phyloP scores from a whole-genome alignment of 2,329 filamentous ascomycete genomes.

The Xylaria sp. region DNA sequence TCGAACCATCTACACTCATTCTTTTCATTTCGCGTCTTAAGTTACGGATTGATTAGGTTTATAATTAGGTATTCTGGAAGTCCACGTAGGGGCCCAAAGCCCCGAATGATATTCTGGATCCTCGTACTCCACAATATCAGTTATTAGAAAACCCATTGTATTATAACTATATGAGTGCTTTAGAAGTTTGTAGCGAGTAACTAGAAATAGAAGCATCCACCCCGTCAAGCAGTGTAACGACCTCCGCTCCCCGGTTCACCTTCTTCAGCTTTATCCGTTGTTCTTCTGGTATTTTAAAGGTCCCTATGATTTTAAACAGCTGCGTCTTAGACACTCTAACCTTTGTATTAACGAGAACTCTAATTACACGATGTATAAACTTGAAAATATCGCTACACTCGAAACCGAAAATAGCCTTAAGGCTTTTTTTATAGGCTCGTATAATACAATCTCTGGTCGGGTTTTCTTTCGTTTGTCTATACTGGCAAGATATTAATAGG shows the following conservation, averaged over 20 bases:
- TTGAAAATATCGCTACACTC: neutral
- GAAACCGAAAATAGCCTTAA: neutral
- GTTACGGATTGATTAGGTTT: neutral
- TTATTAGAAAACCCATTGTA: neutral
- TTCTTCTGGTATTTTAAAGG: neutral
- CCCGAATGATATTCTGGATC: neutral
- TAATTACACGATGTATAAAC: neutral
- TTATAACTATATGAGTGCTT: neutral
- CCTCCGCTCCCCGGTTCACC: neutral
- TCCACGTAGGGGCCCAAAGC: neutral
- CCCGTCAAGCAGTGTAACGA: neutral
- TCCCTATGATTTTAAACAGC: conserved; percentile 3
- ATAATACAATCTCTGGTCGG: neutral
- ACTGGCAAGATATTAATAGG: neutral
- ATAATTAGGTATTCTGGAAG: conserved; percentile 9
- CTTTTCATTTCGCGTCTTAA: neutral
- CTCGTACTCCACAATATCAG: neutral
- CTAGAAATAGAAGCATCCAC: neutral
- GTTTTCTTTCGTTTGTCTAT: neutral
- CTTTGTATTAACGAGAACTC: neutral
- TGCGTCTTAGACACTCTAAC: neutral
- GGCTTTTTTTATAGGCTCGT: neutral
- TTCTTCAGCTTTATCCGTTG: neutral
- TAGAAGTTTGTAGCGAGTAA: neutral
- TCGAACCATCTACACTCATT: neutral